Evolutionary conservation across 2,329 filamentous ascomycete genomes (phyloP).

Genomic region (Pseudodiploospora longispora): DNA sequence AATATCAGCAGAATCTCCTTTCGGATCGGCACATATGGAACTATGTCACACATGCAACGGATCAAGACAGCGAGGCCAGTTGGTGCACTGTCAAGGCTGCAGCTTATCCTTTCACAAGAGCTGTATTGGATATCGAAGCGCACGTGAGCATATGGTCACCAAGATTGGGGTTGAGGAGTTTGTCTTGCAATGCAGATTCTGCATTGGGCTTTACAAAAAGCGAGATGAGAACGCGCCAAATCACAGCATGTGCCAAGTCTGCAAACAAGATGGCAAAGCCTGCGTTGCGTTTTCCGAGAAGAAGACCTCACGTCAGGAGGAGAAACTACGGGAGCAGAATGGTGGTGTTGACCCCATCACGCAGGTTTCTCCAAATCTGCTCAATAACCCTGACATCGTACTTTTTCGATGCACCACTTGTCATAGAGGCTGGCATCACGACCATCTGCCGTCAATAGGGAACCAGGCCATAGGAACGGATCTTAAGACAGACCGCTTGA

Average conservation of each 20-base stretch:
- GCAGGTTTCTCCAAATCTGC: conserved; percentile 47
- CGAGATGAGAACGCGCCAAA: conserved; percentile 65
- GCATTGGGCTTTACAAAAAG: conserved; percentile 59
- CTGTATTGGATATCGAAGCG: conserved; percentile 67
- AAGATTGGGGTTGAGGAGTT: conserved; percentile 72
- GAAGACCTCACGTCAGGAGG: conserved; percentile 71
- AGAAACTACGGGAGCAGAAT: conserved; percentile 73
- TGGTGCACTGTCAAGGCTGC: conserved; percentile 90
- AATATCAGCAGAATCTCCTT: conserved; percentile 53
- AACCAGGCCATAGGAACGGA: conserved; percentile 25
- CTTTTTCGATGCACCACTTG: conserved; percentile 78
- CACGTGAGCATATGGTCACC: conserved; percentile 80
- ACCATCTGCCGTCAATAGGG: conserved; percentile 60
- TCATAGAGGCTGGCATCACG: conserved; percentile 71
- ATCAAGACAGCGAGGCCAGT: conserved; percentile 45
- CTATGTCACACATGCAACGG: conserved; percentile 62
- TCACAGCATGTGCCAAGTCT: conserved; percentile 64
- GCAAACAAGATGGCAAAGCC: conserved; percentile 55
- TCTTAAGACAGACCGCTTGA: conserved; percentile 44
- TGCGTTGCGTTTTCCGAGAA: conserved; percentile 67
- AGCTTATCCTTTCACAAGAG: conserved; percentile 72
- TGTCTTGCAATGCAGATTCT: conserved; percentile 83
- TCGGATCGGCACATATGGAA: conserved; percentile 60
- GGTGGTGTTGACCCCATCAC: conserved; percentile 69
- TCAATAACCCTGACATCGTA: conserved; percentile 70